Base-by-base conservation (phyloP, 768 basidiomycete genomes). In the Suillus subalutaceus region DNA sequence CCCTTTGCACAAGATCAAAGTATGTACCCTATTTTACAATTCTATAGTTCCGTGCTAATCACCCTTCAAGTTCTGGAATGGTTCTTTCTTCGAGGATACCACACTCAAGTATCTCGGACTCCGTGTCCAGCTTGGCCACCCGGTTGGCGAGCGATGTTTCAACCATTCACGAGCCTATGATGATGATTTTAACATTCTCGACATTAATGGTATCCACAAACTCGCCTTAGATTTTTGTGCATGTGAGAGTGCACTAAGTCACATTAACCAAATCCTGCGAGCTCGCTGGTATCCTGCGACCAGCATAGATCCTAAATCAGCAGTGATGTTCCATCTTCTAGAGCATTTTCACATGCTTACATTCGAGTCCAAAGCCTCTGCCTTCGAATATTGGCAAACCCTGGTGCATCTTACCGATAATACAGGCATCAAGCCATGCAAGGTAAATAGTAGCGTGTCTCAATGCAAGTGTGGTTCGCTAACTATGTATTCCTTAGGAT, bases 331-430 rank as follows among this genome's bases (percentile, higher is more conserved):
- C 41, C 32, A 44, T 1, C 52, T 76, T 18, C 70, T 79, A 0
- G 52, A 76, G 3, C 55, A 52, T 3, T 77, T 74, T 60, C 70
- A 78, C 35, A 62, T 75, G 0, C 69, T 79, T 0, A 70, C 72
- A 4, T 77, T 77, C 46, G 71, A 71, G 57, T 75, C 72, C 0
- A 78, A 79, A 63, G 50, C 66, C 0, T 73, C 74, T 0, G 68
- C 64, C 2, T 77, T 69, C 50, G 73, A 79, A 57, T 77, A 72
- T 43, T 76, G 75, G 43, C 62, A 72, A 16, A 52, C 72, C 0
- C 67, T 79, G 1, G 57, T 61, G 3, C 62, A 74, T 8, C 60
- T 74, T 1, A 76, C 72, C 4, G 66, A 75, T 37, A 78, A 78
- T 57, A 73, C 70, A 3, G 75, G 75, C 0, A 59, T 67, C 43